Base-by-base conservation (phyloP, 164 flowering plant species). In the Macadamia integrifolia region DNA sequence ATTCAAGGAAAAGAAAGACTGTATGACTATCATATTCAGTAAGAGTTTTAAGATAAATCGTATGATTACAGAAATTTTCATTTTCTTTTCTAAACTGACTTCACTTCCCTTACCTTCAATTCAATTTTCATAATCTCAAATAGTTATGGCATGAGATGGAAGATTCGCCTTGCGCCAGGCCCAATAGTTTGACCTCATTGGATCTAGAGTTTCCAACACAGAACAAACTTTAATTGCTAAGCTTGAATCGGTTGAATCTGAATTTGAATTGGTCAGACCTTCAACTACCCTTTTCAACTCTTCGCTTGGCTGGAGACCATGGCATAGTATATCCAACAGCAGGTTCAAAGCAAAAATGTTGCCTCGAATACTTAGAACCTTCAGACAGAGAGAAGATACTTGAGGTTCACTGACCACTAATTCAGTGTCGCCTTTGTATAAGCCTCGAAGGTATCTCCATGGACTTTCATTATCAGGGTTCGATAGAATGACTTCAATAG, bases 391-490 rank as follows among this genome's bases (percentile, higher is more conserved):
- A 7, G 87, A 77, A 18, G 87, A 79, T 10, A 92, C 77, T 50
- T 70, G 77, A 7, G 87, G 76, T 71, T 90, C 85, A 9, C 71
- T 74, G 17, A 82, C 64, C 69, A 80, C 81, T 18, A 83, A 75
- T 60, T 71, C 66, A 11, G 66, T 67, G 44, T 87, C 87, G n/a
- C 77, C 87, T 58, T 86, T 85, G 82, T 81, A 91, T 42, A 95
- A 87, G 49, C 98, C 99, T 50, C 86, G 76, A 43, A 95, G 91
- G 82, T 92, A 95, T 77, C 96, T 85, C 98, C 98, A 92, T 15
- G 99, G 89, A 62, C 99, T 92, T 76, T 95, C 99, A 53, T 95
- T 95, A 32, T 82, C 90, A 9, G 99, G 97, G 40, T 83, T 80
- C 52, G 81, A 71, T 73, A 70, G 49, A 76, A 95, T 92, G 75